A percentile compares a stretch with the other conserved stretches of the same genome.
These are phyloP conservation scores for Boletellus deceptivus DNA, from an alignment of 1,284 basidiomycete genomes.

Conservation along the genomic window DNA sequence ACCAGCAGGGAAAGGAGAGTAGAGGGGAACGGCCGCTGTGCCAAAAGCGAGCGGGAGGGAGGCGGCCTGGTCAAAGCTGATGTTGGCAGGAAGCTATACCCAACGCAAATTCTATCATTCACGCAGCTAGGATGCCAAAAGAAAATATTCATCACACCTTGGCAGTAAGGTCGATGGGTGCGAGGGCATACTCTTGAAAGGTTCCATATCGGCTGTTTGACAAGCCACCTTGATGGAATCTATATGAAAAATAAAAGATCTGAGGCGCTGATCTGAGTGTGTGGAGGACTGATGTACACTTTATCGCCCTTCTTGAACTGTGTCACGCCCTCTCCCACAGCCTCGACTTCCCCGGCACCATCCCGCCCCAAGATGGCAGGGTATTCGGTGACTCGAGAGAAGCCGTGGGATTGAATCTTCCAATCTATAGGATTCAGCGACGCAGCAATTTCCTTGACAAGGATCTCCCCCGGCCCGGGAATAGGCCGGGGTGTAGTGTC, in stretches of 20 bases:
- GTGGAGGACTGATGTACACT: slow-evolving; percentile 35
- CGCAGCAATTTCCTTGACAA: slow-evolving; percentile 24
- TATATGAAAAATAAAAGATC: slow-evolving; percentile 7
- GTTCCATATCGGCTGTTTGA: slow-evolving; percentile 16
- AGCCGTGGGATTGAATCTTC: slow-evolving; percentile 35
- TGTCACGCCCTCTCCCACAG: slow-evolving; percentile 43
- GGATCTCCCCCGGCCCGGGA: slow-evolving; percentile 23
- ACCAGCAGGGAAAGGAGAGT: slow-evolving; percentile 21
- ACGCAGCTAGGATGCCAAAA: not conserved
- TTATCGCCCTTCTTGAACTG: slow-evolving; percentile 45
- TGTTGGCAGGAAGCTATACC: slow-evolving; percentile 21
- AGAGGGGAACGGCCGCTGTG: slow-evolving; percentile 20
- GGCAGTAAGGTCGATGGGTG: slow-evolving; percentile 27
- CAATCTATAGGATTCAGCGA: slow-evolving; percentile 34
- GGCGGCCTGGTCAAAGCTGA: slow-evolving; percentile 27
- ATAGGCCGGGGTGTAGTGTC: slow-evolving; percentile 10
- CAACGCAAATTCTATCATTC: not conserved
- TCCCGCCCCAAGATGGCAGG: slow-evolving; percentile 47
- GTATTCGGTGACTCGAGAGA: slow-evolving; percentile 20
- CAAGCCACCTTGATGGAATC: slow-evolving; percentile 26
- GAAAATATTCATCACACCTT: slow-evolving; percentile 21
- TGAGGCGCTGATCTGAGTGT: not conserved
- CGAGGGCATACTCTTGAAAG: slow-evolving; percentile 36
- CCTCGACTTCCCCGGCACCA: slow-evolving; percentile 45
- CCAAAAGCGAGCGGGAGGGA: slow-evolving; percentile 13